Evolutionary conservation across 305 asterid species (phyloP).

Genomic region (Fraxinus xanthoxyloides): DNA sequence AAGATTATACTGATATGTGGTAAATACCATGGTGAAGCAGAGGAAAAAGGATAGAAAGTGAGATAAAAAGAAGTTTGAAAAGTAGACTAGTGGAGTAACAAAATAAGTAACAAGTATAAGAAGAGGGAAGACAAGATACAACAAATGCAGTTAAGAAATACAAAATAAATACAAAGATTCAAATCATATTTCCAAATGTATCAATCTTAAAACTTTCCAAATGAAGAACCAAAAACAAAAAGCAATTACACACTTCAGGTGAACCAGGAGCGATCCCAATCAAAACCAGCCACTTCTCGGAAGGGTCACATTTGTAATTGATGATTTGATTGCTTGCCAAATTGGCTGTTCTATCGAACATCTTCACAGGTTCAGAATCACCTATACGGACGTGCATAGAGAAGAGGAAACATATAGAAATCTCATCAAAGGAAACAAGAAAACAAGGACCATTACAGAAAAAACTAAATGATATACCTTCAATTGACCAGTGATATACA

Average conservation of each 20-base stretch:
- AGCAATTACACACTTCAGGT: conserved; percentile 63
- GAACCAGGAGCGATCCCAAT: conserved; percentile 98
- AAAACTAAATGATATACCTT: conserved; percentile 40
- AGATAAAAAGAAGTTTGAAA: background rate
- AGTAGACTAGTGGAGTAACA: background rate
- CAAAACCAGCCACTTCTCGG: conserved; percentile 99
- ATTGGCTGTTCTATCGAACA: conserved; percentile 96
- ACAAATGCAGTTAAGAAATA: background rate
- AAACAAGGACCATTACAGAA: background rate
- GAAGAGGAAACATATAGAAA: conserved; percentile 12
- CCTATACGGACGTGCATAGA: conserved; percentile 45
- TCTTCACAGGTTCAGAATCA: conserved; percentile 88
- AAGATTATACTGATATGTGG: background rate
- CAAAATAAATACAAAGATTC: background rate
- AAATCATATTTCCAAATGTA: background rate
- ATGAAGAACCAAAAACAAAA: conserved; percentile 15
- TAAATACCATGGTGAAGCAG: background rate
- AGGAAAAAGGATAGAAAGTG: background rate
- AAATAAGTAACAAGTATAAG: background rate
- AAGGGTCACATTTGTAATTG: conserved; percentile 90
- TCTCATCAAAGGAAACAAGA: background rate
- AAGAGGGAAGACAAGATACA: background rate
- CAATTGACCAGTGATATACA: conserved; percentile 51
- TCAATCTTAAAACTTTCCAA: conserved; percentile 3
- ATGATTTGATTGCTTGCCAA: conserved; percentile 86